Conservation (phyloP, 164 flowering plant genomes). For the Cinnamomum chago region DNA sequence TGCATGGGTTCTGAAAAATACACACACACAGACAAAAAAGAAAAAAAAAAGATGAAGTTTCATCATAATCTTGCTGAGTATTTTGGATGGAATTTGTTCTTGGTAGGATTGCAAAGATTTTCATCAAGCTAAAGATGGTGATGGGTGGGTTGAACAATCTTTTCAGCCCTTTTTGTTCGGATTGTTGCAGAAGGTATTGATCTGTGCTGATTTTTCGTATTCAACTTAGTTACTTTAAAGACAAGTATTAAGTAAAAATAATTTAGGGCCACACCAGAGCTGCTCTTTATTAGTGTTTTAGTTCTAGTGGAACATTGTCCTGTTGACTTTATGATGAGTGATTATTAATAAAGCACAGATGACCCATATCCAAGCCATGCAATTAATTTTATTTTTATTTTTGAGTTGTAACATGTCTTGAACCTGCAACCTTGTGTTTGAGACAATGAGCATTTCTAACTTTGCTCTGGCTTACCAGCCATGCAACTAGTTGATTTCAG, state of each 20-base stretch:
- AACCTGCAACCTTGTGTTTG: too few species aligned
- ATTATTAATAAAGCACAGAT: too few species aligned
- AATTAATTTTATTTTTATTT: too few species aligned
- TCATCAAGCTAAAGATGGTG: constrained; percentile 97
- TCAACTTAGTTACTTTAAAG: not conserved
- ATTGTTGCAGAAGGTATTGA: constrained; percentile 72
- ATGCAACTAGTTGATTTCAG: too few species aligned
- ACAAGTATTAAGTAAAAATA: not conserved
- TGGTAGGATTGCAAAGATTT: constrained; percentile 90
- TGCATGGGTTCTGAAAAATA: not conserved
- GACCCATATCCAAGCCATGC: too few species aligned
- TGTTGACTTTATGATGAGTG: too few species aligned
- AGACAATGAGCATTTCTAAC: too few species aligned
- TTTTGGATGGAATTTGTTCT: constrained; percentile 13
- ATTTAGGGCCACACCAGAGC: not conserved
- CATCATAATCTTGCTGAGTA: constrained; percentile 5
- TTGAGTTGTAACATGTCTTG: too few species aligned
- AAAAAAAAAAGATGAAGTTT: not conserved
- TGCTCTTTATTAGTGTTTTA: not conserved
- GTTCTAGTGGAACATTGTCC: too few species aligned
- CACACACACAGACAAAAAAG: not conserved
- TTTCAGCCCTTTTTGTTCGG: constrained; percentile 79
- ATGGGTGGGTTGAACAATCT: constrained; percentile 99
- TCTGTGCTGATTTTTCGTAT: not conserved
- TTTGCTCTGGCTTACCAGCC: too few species aligned